Evolutionary conservation across 192 early-diverging fungal species (phyloP).

Genomic region (Backusella australiensis): DNA sequence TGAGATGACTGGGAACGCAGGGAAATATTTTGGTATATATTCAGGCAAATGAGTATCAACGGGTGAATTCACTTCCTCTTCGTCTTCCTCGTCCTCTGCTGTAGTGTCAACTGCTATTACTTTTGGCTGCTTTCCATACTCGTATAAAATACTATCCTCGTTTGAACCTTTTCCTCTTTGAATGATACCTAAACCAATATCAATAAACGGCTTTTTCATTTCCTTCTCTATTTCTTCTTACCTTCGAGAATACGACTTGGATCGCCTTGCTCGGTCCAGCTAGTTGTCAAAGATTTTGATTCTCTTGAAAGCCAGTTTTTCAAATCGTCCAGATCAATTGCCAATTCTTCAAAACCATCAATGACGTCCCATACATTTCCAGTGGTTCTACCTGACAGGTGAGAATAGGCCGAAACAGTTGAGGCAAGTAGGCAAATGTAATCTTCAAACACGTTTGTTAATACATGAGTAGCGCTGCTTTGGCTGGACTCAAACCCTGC

Average conservation of each 20-base stretch:
- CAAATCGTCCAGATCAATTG: conserved; percentile 39
- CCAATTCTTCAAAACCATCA: conserved; percentile 42
- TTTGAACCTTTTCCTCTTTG: background rate
- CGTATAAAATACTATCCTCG: background rate
- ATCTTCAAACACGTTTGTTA: conserved; percentile 50
- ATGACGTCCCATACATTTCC: conserved; percentile 43
- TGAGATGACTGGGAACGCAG: conserved; percentile 18
- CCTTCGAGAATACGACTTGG: conserved; percentile 44
- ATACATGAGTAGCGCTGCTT: conserved; percentile 35
- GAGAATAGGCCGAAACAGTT: conserved; percentile 48
- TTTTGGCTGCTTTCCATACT: background rate
- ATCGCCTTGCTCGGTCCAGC: conserved; percentile 45
- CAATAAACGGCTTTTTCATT: background rate
- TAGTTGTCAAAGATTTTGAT: conserved; percentile 31
- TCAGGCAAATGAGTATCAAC: conserved; percentile 15
- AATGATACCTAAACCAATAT: background rate
- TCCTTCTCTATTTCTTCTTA: conserved; percentile 14
- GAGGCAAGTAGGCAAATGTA: conserved; percentile 48
- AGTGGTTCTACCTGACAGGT: conserved; percentile 43
- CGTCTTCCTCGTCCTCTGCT: conserved; percentile 6
- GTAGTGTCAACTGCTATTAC: background rate
- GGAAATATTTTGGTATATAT: conserved; percentile 28
- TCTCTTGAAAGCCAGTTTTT: conserved; percentile 47
- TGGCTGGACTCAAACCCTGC: conserved; percentile 54
- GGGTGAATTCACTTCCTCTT: conserved; percentile 19